Conservation (phyloP, 805 yeast genomes). For the Candida arabinofermentans region DNA sequence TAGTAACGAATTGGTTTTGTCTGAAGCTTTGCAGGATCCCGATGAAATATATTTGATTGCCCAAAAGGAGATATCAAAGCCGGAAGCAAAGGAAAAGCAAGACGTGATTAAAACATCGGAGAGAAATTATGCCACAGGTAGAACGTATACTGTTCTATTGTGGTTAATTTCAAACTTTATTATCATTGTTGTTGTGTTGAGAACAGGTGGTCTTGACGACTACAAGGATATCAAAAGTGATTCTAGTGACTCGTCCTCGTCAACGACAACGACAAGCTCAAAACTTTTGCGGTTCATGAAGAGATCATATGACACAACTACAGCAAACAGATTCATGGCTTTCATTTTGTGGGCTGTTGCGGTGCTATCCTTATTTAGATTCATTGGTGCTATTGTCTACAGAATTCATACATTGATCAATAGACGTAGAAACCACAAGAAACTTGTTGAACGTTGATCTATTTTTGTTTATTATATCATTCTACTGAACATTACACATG, state of each 20-base stretch:
- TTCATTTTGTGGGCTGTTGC: slow-evolving; percentile 92
- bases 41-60: slow-evolving; percentile 26
- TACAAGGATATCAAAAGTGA: slow-evolving; percentile 15
- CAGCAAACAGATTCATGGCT: slow-evolving; percentile 57
- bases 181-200: slow-evolving; percentile 73
- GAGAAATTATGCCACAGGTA: slow-evolving; percentile 82
- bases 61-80: slow-evolving; percentile 23
- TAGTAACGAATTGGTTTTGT: slow-evolving; percentile 20
- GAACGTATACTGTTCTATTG: slow-evolving; percentile 80
- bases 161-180: slow-evolving; percentile 86
- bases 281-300: slow-evolving; percentile 5
- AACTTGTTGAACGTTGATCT: not conserved
- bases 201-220: slow-evolving; percentile 72
- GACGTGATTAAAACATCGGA: slow-evolving; percentile 22
- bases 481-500: no score
- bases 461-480: not conserved
- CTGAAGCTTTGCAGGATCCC: slow-evolving; percentile 30
- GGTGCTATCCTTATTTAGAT: slow-evolving; percentile 73
- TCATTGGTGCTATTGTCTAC: slow-evolving; percentile 66
- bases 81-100: slow-evolving; percentile 46
- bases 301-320: slow-evolving; percentile 16
- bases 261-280: slow-evolving; percentile 9
- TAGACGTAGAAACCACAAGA: slow-evolving; percentile 20
- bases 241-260: slow-evolving; percentile 11
- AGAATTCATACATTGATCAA: slow-evolving; percentile 19